Evolutionary conservation across 2,329 filamentous ascomycete genomes (phyloP), one percentile per base, ranked within the genome.

Genomic region (Fusarium sp.): DNA sequence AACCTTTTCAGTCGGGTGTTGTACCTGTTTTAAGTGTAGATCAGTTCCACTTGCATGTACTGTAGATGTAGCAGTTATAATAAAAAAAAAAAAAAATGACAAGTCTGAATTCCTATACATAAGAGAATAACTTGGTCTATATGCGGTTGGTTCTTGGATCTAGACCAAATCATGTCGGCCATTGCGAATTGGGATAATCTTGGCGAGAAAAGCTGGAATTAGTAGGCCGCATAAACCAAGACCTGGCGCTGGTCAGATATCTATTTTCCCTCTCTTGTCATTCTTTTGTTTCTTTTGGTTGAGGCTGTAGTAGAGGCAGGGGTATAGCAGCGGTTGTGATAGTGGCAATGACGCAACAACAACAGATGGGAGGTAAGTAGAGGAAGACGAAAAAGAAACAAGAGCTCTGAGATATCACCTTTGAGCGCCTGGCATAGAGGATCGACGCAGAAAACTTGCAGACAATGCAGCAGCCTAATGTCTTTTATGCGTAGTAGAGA

Each of bases 341-440:
- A 32, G 17, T 25, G 41, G 1, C 23, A 38, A 60, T 63, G 59
- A 60, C 58, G 38, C 44, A 19, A 19, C 44, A 19, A 19, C 44
- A 38, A 8, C 29, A 45, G 29, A 36, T 11, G 14, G 17, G 36
- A 19, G 36, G 4, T 14, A 19, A 19, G 4, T 14, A 13, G 19
- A 47, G 58, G 39, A 59, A 32, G 9, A 42, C 13, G 25, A 47
- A 58, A 45, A 59, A 32, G 13, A 42, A 54, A 42, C 31, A 35
- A 23, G 15, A 13, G 13, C 13, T 29, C 11, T 29, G 27, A 29
- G 11, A 29, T 41, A 31, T 19, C 35, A 31, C 25, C 41, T 48
- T 49, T 53, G 25, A 53, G 49, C 49, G 36, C n/a, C 35, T 21
- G 21, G 31, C 53, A 43, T 47, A 19, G 15, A 25, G 10, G 43